A percentile compares a stretch with the other conserved stretches of the same genome.
Conservation (phyloP, 1,284 basidiomycete genomes). For the Boletus hoseneyae region DNA sequence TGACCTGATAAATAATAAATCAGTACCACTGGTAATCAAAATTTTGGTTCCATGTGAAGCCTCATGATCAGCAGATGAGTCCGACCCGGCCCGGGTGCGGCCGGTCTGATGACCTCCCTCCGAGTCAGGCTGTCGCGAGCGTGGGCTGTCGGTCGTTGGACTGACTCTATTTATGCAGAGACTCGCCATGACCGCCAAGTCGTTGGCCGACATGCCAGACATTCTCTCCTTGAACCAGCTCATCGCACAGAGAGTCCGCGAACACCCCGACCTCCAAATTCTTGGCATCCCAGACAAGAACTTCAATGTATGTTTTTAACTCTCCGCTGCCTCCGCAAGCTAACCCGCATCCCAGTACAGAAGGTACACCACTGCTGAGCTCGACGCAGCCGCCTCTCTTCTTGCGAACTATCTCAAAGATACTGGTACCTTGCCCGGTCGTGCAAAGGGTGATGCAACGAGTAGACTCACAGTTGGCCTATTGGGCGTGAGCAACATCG, state of each 20-base stretch:
- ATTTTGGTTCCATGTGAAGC: no score
- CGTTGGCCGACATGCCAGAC: slow-evolving; percentile 15
- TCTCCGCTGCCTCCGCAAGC: no score
- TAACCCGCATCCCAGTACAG: slow-evolving; percentile 14
- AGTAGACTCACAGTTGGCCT: slow-evolving; percentile 28
- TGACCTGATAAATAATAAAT: background rate
- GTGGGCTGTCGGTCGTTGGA: background rate
- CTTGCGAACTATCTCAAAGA: slow-evolving; percentile 29
- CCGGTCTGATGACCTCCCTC: no score
- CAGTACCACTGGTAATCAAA: no score
- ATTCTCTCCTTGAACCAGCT: slow-evolving; percentile 29
- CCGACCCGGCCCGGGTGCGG: no score
- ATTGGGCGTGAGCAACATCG: slow-evolving; percentile 28
- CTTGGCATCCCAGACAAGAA: slow-evolving; percentile 22
- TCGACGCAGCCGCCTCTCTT: slow-evolving; percentile 28
- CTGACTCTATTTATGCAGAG: slow-evolving; percentile 2
- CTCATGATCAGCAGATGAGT: no score
- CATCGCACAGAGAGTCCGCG: slow-evolving; percentile 15
- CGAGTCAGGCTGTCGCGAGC: no score
- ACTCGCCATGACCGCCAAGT: background rate
- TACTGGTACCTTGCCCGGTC: slow-evolving; percentile 20
- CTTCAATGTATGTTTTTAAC: slow-evolving; percentile 10
- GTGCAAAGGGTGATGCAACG: slow-evolving; percentile 25
- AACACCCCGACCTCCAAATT: slow-evolving; percentile 21
- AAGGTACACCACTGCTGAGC: slow-evolving; percentile 25